A percentile compares a stretch with the other conserved stretches of the same genome.
phyloP scores from a whole-genome alignment of 108 stramenopile genomes.

The Conticribra weissflogii region DNA sequence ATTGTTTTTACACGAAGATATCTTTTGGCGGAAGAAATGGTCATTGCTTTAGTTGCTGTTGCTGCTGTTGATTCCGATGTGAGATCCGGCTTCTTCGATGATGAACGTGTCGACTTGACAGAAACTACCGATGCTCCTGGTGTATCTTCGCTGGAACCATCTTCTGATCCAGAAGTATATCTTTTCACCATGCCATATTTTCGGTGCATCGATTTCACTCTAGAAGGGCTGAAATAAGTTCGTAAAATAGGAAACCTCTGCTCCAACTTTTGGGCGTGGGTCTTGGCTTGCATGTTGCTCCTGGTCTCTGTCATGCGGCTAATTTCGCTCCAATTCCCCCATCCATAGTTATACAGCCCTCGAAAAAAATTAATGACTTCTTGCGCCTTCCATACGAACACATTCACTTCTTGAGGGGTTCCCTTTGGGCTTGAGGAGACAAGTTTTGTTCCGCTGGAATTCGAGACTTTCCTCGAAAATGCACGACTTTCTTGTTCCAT shows the following conservation, averaged over 20 bases:
- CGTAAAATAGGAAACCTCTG: slow-evolving; percentile 16
- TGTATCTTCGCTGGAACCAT: neutral
- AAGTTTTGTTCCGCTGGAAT: neutral
- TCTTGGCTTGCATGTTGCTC: slow-evolving; percentile 2
- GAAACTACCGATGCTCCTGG: neutral
- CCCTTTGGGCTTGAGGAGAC: neutral
- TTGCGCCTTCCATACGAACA: slow-evolving; percentile 18
- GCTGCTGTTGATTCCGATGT: no score
- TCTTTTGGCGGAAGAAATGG: no score
- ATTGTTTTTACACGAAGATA: neutral
- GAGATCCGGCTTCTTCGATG: no score
- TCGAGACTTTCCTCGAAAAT: neutral
- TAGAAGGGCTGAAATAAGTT: slow-evolving; percentile 12
- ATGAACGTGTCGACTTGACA: no score
- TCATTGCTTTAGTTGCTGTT: no score
- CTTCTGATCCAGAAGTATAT: neutral
- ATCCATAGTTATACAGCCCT: slow-evolving; percentile 34
- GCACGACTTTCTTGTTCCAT: neutral
- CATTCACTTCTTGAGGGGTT: neutral
- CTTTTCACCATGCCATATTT: neutral
- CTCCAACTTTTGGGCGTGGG: slow-evolving; percentile 8
- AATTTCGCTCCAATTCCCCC: slow-evolving; percentile 33
- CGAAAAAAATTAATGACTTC: slow-evolving; percentile 42
- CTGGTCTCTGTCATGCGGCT: slow-evolving; percentile 17
- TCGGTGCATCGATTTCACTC: slow-evolving; percentile 7